phyloP scores from a whole-genome alignment of 2,329 filamentous ascomycete genomes.

The Samsoniella hepiali region DNA sequence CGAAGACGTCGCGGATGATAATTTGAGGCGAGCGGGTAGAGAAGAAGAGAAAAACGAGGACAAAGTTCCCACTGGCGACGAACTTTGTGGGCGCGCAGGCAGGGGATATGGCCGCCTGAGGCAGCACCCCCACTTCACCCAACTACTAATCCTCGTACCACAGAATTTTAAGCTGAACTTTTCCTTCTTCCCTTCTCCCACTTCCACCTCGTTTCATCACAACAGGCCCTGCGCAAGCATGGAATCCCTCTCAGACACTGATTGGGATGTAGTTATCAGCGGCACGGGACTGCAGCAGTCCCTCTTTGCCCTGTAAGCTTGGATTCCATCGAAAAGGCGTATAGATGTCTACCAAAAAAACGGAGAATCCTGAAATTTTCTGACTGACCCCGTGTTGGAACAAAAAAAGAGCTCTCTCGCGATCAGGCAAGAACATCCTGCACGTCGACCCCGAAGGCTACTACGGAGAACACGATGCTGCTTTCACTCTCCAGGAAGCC shows the following conservation, averaged over 20 bases:
- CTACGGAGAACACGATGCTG: slow-evolving; percentile 84
- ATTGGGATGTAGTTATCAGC: slow-evolving; percentile 76
- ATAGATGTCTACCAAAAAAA: not conserved
- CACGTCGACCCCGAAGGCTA: slow-evolving; percentile 85
- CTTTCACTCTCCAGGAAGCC: slow-evolving; percentile 77
- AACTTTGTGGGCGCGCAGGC: slow-evolving; percentile 12
- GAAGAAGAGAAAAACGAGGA: slow-evolving; percentile 29
- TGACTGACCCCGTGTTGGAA: slow-evolving; percentile 31
- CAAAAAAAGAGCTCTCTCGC: slow-evolving; percentile 75
- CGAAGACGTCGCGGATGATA: slow-evolving; percentile 20
- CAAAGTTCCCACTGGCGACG: slow-evolving; percentile 6
- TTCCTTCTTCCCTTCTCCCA: slow-evolving; percentile 21
- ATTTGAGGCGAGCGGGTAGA: slow-evolving; percentile 39
- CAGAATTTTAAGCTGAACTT: slow-evolving; percentile 20
- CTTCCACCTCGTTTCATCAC: slow-evolving; percentile 15
- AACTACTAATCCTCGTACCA: not conserved
- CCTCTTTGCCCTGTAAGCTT: slow-evolving; percentile 70
- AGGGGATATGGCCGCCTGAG: slow-evolving; percentile 3
- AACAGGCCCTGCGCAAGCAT: slow-evolving; percentile 42
- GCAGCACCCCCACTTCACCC: slow-evolving; percentile 17
- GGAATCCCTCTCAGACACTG: slow-evolving; percentile 70
- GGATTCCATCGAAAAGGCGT: slow-evolving; percentile 29
- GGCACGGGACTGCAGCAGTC: slow-evolving; percentile 78
- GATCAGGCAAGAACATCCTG: slow-evolving; percentile 85
- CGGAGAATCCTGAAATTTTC: slow-evolving; percentile 23